A percentile compares a stretch with the other conserved stretches of the same genome.
phyloP scores from a whole-genome alignment of 2,329 filamentous ascomycete species.

The Phialophora chinensis region DNA sequence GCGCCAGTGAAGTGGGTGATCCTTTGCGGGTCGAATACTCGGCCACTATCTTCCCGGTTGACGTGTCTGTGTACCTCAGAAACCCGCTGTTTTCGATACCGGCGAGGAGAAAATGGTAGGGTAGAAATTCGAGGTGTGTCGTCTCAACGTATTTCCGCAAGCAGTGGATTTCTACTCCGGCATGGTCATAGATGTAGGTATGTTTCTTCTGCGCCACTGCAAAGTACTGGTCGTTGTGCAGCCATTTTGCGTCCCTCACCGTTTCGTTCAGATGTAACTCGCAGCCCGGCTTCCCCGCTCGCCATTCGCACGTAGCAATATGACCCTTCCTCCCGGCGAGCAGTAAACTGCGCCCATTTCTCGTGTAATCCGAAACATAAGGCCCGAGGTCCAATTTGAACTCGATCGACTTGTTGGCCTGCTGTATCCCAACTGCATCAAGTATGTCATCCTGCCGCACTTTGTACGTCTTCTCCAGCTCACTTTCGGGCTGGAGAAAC shows the following conservation, averaged over 20 bases:
- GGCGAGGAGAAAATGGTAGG: conserved; percentile 92
- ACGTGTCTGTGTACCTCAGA: conserved; percentile 93
- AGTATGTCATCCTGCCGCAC: conserved; percentile 87
- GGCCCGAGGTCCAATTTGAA: conserved; percentile 83
- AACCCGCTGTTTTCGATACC: conserved; percentile 75
- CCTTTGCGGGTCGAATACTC: conserved; percentile 86
- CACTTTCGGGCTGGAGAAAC: conserved; percentile 85
- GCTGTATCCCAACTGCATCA: conserved; percentile 75
- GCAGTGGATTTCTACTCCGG: conserved; percentile 90
- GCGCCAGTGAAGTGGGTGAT: conserved; percentile 78
- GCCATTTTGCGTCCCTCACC: conserved; percentile 84
- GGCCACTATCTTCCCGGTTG: conserved; percentile 84
- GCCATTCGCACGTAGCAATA: conserved; percentile 96
- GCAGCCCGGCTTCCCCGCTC: conserved; percentile 86
- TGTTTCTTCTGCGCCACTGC: conserved; percentile 96
- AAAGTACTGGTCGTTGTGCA: conserved; percentile 93
- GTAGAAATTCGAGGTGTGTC: conserved; percentile 91
- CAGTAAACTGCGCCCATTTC: conserved; percentile 84
- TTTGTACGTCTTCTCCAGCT: conserved; percentile 90
- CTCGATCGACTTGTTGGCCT: conserved; percentile 91
- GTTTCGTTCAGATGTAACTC: conserved; percentile 92
- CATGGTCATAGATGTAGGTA: conserved; percentile 92
- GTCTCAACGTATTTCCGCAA: conserved; percentile 89
- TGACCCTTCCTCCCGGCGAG: conserved; percentile 91
- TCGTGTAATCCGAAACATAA: conserved; percentile 85